Evolutionary conservation across 2,329 filamentous ascomycete genomes (phyloP), one percentile per base, ranked within the genome.

Genomic region (Colletotrichum echinochloae): DNA sequence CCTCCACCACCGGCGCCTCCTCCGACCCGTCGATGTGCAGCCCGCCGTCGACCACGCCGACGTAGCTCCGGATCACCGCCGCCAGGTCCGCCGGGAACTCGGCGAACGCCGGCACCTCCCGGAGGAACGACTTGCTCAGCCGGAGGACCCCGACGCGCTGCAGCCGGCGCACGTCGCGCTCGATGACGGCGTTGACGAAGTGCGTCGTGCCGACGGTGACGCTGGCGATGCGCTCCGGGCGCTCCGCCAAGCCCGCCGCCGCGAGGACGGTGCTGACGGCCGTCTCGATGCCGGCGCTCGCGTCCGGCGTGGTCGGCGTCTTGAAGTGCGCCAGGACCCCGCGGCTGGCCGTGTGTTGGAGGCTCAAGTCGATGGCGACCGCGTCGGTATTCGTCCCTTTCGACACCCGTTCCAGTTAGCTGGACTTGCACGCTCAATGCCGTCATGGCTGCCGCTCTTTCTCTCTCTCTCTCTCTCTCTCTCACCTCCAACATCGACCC

Each of bases 131-230:
- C 0, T 86, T 85, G 61, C 84, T 87, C 5, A 89, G 81, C 1
- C 88, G 83, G 18, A 90, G 74, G 1, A 89, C 86, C 1, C 86
- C 87, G 2, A 89, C 87, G 3, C 77, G 80, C 20, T 83, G 81
- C 2, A 89, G 76, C 2, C 85, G 81, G 1, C 80, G 75, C 8
- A 79, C 79, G 72, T 89, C 87, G 52, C 83, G 80, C 75, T 89
- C 86, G 1, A 89, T 81, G 1, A 89, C 85, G 7, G 87, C 87
- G 71, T 89, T 90, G 74, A 89, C 83, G 73, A 89, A 89, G 70
- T 89, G 87, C 0, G 87, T 89, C 1, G 85, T 87, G 59, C 86
- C 86, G 70, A 88, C 85, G 3, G 85, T 86, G 18, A 88, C 82
- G 71, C 83, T 84, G 26, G 83, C 81, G 20, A 88, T 79, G 12